Conservation (phyloP, 2,329 filamentous ascomycete species). For the Phialocephala sp. region DNA sequence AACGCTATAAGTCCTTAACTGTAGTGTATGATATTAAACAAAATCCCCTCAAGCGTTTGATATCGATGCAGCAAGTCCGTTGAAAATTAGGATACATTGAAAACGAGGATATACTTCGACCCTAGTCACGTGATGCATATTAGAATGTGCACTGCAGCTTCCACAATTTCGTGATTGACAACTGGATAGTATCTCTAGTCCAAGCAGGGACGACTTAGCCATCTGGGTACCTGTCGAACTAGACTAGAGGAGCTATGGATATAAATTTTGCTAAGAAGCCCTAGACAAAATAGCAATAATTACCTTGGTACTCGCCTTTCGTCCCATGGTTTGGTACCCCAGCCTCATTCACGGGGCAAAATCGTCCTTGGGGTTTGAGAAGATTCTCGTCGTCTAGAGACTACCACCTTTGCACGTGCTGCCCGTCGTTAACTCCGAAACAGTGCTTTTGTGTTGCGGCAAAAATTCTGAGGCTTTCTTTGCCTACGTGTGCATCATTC, state of each 20-base stretch:
- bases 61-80: background rate
- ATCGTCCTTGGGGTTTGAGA: no score
- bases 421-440: background rate
- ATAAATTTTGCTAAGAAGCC: background rate
- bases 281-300: constrained; percentile 2
- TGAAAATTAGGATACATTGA: background rate
- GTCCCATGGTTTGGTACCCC: background rate
- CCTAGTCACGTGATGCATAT: background rate
- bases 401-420: background rate
- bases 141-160: background rate
- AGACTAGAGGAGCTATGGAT: background rate
- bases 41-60: no score
- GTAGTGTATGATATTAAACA: no score
- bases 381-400: no score
- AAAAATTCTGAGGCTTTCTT: background rate
- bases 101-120: background rate
- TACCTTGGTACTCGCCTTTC: background rate
- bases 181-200: background rate
- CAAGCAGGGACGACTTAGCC: no score
- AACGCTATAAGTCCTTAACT: no score
- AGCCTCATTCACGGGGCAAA: background rate
- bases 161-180: background rate
- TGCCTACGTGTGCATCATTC: background rate
- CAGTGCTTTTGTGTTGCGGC: background rate
- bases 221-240: background rate